Evolutionary conservation across 192 early-diverging fungal genomes (phyloP), one percentile per base, ranked within the genome.

Genomic region (Anaeromyces robustus): DNA sequence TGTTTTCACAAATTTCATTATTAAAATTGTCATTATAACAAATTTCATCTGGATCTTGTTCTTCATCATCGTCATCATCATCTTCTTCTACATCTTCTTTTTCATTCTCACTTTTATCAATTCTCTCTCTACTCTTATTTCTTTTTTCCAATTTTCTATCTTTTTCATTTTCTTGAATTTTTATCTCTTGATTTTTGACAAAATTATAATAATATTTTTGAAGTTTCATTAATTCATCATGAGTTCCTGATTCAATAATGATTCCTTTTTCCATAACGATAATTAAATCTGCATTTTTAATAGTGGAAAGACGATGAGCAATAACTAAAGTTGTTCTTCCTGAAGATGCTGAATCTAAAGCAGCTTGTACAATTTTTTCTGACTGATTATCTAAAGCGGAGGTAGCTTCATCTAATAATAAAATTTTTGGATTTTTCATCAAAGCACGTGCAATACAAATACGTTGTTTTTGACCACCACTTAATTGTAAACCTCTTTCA

Each of bases 381-480:
- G 31, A 77, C 28, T 82, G 79, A 68, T 68, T 68, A n/a, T 80
- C 80, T 7, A 80, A 37, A 13, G 30, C 32, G 4, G 80, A 80
- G 28, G 80, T 31, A 19, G 80, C 80, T 37, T 80, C 80, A 77
- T 80, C 80, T 29, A 80, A 37, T 14, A 80, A 29, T 30, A 80
- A 77, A 22, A 80, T 31, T 37, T 80, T 80, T 9, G 80, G 80
- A 77, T 80, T 80, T 37, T 31, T 80, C 17, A 80, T 41, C 4
- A 80, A 22, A 11, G 80, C 77, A 4, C 80, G 30, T 7, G 80
- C 80, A 88, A 99, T 97, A 80, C 96, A 95, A 83, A 97, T 95
- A 81, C 97, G 92, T 89, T 97, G 96, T 84, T 97, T 97, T 84
- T 97, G 96, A 39, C 95, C 95, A 78, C 95, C 96, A 78, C 92